Conservation (phyloP, 1,139 yeast genomes). For the Trichomonascaceae sp. region DNA sequence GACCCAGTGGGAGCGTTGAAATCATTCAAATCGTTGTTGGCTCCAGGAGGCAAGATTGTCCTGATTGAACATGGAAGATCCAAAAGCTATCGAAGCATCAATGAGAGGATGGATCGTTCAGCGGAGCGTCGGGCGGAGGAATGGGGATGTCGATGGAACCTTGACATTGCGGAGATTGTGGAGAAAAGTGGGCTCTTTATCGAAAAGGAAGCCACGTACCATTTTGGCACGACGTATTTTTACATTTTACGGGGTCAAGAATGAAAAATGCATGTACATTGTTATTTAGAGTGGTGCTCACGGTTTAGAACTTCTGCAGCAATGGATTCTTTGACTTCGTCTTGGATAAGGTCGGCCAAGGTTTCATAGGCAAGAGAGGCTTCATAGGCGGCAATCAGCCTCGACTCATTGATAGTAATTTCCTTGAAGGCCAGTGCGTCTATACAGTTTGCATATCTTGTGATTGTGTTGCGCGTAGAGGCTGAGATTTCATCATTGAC, state of each 20-base stretch:
- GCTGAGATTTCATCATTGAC: slow-evolving; percentile 60
- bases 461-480: slow-evolving; percentile 55
- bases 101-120: slow-evolving; percentile 67
- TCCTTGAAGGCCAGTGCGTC: slow-evolving; percentile 71
- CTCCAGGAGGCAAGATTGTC: slow-evolving; percentile 85
- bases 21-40: slow-evolving; percentile 57
- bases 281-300: neutral
- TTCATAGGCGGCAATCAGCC: slow-evolving; percentile 75
- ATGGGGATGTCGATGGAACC: slow-evolving; percentile 98
- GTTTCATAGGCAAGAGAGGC: slow-evolving; percentile 70
- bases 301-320: slow-evolving; percentile 53
- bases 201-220: slow-evolving; percentile 65
- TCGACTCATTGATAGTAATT: slow-evolving; percentile 71
- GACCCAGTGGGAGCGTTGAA: slow-evolving; percentile 76
- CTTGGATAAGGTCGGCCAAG: slow-evolving; percentile 61
- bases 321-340: slow-evolving; percentile 58
- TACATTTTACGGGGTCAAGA: slow-evolving; percentile 16
- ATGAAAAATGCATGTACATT: neutral
- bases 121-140: slow-evolving; percentile 74
- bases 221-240: slow-evolving; percentile 71
- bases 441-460: slow-evolving; percentile 75
- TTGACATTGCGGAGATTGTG: slow-evolving; percentile 77
- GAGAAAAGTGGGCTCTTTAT: slow-evolving; percentile 77
- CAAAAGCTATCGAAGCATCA: slow-evolving; percentile 59
- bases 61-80: slow-evolving; percentile 90